Evolutionary conservation across 805 yeast genomes (phyloP).

Genomic region (Saccharomyces cerevisiae): DNA sequence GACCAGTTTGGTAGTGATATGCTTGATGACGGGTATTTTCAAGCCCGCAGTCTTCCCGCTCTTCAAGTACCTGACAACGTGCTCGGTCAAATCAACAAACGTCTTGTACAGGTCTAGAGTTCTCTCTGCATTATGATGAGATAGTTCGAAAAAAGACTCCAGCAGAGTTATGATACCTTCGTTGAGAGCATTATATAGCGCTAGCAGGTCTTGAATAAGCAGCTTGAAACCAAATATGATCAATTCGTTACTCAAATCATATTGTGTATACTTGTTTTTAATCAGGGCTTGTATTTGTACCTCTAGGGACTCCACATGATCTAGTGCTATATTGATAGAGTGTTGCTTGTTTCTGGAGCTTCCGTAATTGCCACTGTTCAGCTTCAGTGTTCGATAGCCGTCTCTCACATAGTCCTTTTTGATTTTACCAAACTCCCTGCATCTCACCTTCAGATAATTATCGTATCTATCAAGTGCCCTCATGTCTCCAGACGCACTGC

Average conservation of each 20-base stretch:
- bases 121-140: constrained; percentile 74
- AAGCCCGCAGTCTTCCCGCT: constrained; percentile 86
- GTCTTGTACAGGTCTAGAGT: constrained; percentile 76
- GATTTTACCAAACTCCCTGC: constrained; percentile 57
- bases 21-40: constrained; percentile 91
- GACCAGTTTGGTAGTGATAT: constrained; percentile 92
- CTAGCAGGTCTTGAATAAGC: constrained; percentile 80
- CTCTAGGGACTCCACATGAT: constrained; percentile 78
- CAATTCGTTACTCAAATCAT: constrained; percentile 78
- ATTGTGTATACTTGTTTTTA: constrained; percentile 66
- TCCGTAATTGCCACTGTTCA: constrained; percentile 39
- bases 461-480: constrained; percentile 57
- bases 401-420: constrained; percentile 73
- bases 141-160: constrained; percentile 92
- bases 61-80: constrained; percentile 79
- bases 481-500: constrained; percentile 37
- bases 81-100: constrained; percentile 78
- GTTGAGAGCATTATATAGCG: constrained; percentile 81
- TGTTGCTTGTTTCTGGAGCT: constrained; percentile 45
- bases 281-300: constrained; percentile 69
- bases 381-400: constrained; percentile 43
- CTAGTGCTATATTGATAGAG: constrained; percentile 65
- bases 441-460: constrained; percentile 59
- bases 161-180: constrained; percentile 92
- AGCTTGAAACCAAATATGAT: constrained; percentile 76